These are phyloP conservation scores for Monosporozyma aerobia DNA, from an alignment of 805 yeast species.

Conservation along the genomic window DNA sequence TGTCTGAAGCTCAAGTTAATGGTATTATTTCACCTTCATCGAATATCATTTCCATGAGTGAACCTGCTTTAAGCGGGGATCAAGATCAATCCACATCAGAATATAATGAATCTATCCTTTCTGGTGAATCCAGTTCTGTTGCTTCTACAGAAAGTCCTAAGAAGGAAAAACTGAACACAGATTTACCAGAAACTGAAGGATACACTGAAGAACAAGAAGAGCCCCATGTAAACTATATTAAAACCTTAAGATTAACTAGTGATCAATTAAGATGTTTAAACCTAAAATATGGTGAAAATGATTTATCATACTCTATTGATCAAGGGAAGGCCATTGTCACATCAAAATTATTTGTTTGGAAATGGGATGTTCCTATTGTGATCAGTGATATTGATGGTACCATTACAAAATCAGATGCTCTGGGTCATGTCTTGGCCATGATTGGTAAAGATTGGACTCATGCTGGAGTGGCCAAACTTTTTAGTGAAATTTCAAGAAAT, in stretches of 20 bases:
- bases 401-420: slow-evolving; percentile 92
- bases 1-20: not conserved
- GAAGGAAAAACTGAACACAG: not conserved
- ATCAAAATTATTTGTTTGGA: slow-evolving; percentile 78
- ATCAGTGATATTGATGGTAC: slow-evolving; percentile 98
- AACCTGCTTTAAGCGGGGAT: slow-evolving; percentile 7
- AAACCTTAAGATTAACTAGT: slow-evolving; percentile 81
- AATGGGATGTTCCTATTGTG: slow-evolving; percentile 75
- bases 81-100: not conserved
- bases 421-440: slow-evolving; percentile 91
- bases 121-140: slow-evolving; percentile 3
- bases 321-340: slow-evolving; percentile 70
- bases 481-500: slow-evolving; percentile 74
- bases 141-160: not conserved
- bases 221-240: slow-evolving; percentile 44
- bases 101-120: slow-evolving; percentile 1
- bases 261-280: slow-evolving; percentile 74
- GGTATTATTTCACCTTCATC: not conserved
- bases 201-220: not conserved
- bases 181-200: not conserved
- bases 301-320: slow-evolving; percentile 67
- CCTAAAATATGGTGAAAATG: slow-evolving; percentile 71
- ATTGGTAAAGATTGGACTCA: slow-evolving; percentile 98
- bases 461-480: slow-evolving; percentile 84
- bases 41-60: slow-evolving; percentile 8